Evolutionary conservation across 495 filamentous ascomycete genomes (phyloP).

Genomic region (Haplographium delicatum): DNA sequence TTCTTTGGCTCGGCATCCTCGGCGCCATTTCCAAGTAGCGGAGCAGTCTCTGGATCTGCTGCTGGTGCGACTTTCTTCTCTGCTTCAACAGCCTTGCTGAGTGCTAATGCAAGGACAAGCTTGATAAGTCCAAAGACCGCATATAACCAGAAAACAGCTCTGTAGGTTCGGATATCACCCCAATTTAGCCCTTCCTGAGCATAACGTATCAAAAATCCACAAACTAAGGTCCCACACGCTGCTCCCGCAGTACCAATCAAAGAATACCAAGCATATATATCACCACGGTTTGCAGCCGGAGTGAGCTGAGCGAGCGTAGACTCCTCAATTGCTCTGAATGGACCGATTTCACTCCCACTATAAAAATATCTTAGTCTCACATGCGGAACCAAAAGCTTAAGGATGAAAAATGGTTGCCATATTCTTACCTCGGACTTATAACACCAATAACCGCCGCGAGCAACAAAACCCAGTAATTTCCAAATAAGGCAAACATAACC

Average conservation of each 20-base stretch:
- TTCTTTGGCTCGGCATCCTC: conserved; percentile 14
- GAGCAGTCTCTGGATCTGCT: conserved; percentile 34
- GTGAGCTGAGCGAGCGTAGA: conserved; percentile 73
- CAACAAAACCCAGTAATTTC: conserved; percentile 71
- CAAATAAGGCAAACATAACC: conserved; percentile 57
- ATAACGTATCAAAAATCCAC: conserved; percentile 58
- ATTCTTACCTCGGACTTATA: conserved; percentile 58
- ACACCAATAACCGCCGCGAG: conserved; percentile 73
- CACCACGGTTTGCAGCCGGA: conserved; percentile 50
- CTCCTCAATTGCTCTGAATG: conserved; percentile 83
- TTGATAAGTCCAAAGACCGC: conserved; percentile 64
- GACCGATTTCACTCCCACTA: conserved; percentile 74
- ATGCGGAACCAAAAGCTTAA: not conserved
- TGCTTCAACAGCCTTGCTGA: conserved; percentile 60
- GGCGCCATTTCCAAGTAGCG: conserved; percentile 38
- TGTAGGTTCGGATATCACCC: conserved; percentile 56
- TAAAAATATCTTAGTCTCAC: too few species aligned
- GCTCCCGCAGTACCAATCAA: conserved; percentile 60
- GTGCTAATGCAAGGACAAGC: conserved; percentile 48
- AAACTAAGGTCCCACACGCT: conserved; percentile 57
- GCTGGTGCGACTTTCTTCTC: conserved; percentile 25
- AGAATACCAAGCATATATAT: conserved; percentile 81
- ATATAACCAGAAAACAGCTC: conserved; percentile 65
- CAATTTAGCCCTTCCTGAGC: conserved; percentile 45
- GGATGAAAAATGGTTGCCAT: too few species aligned